A percentile compares a stretch with the other conserved stretches of the same genome.
These are phyloP conservation scores for Populus alba DNA, from an alignment of 345 rosid species.

Conservation along the genomic window DNA sequence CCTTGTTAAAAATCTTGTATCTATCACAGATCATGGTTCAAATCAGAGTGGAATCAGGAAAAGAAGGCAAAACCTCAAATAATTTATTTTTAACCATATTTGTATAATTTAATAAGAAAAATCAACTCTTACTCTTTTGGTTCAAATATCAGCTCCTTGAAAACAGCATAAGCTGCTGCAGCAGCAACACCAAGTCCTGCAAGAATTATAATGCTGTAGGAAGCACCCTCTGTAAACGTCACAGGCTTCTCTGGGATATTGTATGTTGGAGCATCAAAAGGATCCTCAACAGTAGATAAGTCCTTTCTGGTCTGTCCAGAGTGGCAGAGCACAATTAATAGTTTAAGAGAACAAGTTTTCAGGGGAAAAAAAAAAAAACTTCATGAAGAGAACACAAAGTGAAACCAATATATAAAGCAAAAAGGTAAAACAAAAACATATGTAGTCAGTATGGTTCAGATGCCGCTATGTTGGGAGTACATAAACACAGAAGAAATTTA, in stretches of 20 bases:
- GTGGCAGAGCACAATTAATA: not conserved
- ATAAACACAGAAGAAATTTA: not conserved
- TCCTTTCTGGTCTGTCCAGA: slow-evolving; percentile 66
- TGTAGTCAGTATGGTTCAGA: not conserved
- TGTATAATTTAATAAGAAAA: slow-evolving; percentile 4
- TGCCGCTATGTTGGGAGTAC: not conserved
- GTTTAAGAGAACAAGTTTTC: not conserved
- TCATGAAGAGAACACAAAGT: not conserved
- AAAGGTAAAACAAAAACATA: not conserved
- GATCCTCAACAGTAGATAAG: slow-evolving; percentile 86
- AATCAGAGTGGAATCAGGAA: slow-evolving; percentile 2
- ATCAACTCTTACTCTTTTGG: slow-evolving; percentile 77
- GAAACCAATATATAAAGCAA: not conserved
- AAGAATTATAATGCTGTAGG: slow-evolving; percentile 81
- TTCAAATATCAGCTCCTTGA: slow-evolving; percentile 86
- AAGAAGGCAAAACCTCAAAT: not conserved
- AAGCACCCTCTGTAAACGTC: slow-evolving; percentile 90
- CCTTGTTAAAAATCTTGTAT: slow-evolving; percentile 82
- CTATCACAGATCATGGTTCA: slow-evolving; percentile 35
- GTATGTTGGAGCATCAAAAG: slow-evolving; percentile 92
- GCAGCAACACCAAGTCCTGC: slow-evolving; percentile 92
- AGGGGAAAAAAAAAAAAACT: not conserved
- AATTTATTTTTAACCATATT: slow-evolving; percentile 10
- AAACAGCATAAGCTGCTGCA: slow-evolving; percentile 84
- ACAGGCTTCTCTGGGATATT: slow-evolving; percentile 94